These are phyloP conservation scores for Sporobolomyces roseus DNA, from an alignment of 768 basidiomycete species.

Conservation along the genomic window DNA sequence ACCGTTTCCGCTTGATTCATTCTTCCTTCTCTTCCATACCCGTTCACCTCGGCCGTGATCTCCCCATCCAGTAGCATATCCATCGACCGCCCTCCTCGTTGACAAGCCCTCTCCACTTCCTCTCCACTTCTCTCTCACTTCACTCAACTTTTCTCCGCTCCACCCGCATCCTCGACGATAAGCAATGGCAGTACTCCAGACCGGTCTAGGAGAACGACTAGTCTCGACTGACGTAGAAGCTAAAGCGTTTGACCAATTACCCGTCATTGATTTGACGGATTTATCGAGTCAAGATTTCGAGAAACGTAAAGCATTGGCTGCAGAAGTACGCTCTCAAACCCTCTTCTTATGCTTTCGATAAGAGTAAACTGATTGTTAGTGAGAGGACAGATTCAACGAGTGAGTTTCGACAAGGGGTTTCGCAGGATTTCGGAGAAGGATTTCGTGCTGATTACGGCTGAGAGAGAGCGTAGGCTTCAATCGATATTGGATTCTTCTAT, in stretches of 20 bases:
- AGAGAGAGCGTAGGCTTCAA: conserved; percentile 7
- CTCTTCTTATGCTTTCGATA: not conserved
- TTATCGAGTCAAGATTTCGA: not conserved
- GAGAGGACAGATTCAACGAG: conserved; percentile 21
- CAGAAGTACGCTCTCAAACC: not conserved
- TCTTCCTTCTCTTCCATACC: not conserved
- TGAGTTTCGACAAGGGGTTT: not conserved
- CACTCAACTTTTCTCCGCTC: not conserved
- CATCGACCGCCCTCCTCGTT: too few relatives aligned
- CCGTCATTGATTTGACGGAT: conserved; percentile 34
- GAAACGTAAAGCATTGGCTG: conserved; percentile 33
- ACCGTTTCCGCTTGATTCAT: too few relatives aligned
- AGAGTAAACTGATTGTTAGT: not conserved
- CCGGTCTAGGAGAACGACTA: conserved; percentile 35
- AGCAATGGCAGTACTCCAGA: conserved; percentile 23
- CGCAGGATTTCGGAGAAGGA: not conserved
- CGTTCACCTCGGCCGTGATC: too few relatives aligned
- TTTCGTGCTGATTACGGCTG: not conserved
- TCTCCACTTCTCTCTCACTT: not conserved
- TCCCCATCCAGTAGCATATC: too few relatives aligned
- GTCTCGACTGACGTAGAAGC: conserved; percentile 18
- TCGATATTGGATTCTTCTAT: conserved; percentile 39
- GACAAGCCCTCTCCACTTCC: too few relatives aligned
- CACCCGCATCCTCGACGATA: not conserved
- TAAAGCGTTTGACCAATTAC: conserved; percentile 24